Evolutionary conservation across 2,329 filamentous ascomycete species (phyloP).

Genomic region (Sporothrix inflata): DNA sequence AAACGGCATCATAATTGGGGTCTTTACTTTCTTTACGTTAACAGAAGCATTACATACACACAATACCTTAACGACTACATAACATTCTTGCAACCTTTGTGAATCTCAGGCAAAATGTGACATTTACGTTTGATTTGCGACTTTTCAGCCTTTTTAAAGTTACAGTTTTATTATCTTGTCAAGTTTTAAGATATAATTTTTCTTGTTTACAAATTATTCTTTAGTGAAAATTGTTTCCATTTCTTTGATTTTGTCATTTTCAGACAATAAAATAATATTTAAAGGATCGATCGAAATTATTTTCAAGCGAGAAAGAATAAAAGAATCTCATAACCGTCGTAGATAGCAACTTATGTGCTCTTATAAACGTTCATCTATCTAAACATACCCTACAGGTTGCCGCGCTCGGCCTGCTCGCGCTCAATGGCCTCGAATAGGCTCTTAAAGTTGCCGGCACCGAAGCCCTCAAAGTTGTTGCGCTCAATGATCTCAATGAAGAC

Average conservation of each 20-base stretch:
- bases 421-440: constrained; percentile 94
- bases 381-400: constrained; percentile 64
- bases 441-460: constrained; percentile 95
- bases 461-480: constrained; percentile 85
- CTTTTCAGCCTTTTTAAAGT: too few relatives aligned
- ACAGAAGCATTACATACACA: constrained; percentile 8
- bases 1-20: constrained; percentile 12
- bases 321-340: not conserved
- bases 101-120: not conserved
- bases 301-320: not conserved
- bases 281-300: not conserved
- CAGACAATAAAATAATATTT: not conserved
- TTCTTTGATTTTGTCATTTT: not conserved
- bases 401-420: constrained; percentile 82
- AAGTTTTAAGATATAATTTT: too few relatives aligned
- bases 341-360: not conserved
- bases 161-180: too few relatives aligned
- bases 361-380: not conserved
- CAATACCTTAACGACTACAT: not conserved
- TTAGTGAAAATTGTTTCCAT: not conserved
- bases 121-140: too few relatives aligned
- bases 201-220: too few relatives aligned
- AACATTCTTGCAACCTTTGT: not conserved
- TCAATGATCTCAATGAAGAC: constrained; percentile 98
- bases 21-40: not conserved